Evolutionary conservation across 2,329 filamentous ascomycete genomes (phyloP).

Genomic region (Phialocephala subalpina): DNA sequence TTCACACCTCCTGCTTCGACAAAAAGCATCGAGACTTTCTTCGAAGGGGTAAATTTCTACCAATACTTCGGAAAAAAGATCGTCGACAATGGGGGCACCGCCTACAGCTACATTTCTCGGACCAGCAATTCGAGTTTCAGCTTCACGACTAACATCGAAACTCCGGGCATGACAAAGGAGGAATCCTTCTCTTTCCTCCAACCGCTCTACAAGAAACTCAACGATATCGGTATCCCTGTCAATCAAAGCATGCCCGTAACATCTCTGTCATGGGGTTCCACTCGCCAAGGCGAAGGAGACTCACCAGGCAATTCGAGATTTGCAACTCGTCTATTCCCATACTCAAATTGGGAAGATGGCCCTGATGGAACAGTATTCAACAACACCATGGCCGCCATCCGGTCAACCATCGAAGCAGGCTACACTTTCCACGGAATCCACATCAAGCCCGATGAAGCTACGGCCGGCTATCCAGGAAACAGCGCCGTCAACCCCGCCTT

Average conservation of each 20-base stretch:
- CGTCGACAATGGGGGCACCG: constrained; percentile 35
- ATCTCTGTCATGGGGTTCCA: constrained; percentile 45
- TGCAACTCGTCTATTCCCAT: constrained; percentile 52
- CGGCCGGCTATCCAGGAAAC: constrained; percentile 23
- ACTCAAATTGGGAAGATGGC: constrained; percentile 46
- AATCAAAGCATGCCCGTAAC: constrained; percentile 37
- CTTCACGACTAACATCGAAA: constrained; percentile 44
- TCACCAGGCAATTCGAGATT: constrained; percentile 30
- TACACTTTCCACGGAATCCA: constrained; percentile 44
- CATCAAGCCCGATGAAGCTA: constrained; percentile 19
- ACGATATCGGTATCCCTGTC: constrained; percentile 42
- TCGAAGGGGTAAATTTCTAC: constrained; percentile 59
- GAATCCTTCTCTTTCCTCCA: constrained; percentile 40
- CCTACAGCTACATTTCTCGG: constrained; percentile 36
- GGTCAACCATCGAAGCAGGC: constrained; percentile 43
- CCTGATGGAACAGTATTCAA: constrained; percentile 34
- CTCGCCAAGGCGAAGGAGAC: constrained; percentile 47
- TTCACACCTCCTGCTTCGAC: constrained; percentile 38
- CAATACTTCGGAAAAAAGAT: constrained; percentile 52
- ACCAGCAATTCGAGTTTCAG: constrained; percentile 17
- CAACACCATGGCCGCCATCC: constrained; percentile 42
- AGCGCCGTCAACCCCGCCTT: constrained; percentile 31
- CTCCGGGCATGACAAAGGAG: constrained; percentile 40
- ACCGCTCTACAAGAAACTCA: constrained; percentile 48
- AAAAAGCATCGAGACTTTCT: constrained; percentile 46